Conservation (phyloP, 768 basidiomycete genomes). For the Suillus bovinus region DNA sequence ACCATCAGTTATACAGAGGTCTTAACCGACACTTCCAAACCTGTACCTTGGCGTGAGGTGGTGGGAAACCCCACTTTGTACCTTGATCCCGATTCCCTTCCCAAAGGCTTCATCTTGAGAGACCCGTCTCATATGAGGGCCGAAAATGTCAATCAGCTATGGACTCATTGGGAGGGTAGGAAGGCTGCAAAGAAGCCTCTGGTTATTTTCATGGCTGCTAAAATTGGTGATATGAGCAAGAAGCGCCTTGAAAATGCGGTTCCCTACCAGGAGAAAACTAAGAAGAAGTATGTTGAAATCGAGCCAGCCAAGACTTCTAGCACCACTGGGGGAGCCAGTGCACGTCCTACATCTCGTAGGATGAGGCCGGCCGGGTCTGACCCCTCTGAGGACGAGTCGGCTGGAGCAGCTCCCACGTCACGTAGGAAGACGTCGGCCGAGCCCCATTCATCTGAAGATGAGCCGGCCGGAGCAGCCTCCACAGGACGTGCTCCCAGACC, state of each 20-base stretch:
- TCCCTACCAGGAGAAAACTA: neutral
- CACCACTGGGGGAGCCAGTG: neutral
- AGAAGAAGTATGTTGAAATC: neutral
- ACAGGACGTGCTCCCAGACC: neutral
- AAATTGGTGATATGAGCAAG: neutral
- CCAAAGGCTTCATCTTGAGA: neutral
- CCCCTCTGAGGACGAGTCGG: neutral
- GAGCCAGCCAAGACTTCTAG: neutral
- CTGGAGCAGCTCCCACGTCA: neutral
- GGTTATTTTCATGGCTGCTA: neutral
- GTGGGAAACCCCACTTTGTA: neutral
- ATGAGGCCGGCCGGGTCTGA: neutral
- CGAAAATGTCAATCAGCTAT: neutral
- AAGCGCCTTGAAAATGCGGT: neutral
- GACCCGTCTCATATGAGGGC: neutral
- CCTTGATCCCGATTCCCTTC: neutral
- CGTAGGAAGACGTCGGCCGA: neutral
- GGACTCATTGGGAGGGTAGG: constrained; percentile 1
- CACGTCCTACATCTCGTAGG: neutral
- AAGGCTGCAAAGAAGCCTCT: neutral
- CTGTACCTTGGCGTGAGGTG: neutral
- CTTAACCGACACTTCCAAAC: neutral
- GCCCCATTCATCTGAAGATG: neutral
- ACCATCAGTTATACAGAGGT: neutral
- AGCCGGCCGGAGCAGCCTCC: neutral